Conservation (phyloP, 176 grass and related monocot species). For the Luzula sylvatica region DNA sequence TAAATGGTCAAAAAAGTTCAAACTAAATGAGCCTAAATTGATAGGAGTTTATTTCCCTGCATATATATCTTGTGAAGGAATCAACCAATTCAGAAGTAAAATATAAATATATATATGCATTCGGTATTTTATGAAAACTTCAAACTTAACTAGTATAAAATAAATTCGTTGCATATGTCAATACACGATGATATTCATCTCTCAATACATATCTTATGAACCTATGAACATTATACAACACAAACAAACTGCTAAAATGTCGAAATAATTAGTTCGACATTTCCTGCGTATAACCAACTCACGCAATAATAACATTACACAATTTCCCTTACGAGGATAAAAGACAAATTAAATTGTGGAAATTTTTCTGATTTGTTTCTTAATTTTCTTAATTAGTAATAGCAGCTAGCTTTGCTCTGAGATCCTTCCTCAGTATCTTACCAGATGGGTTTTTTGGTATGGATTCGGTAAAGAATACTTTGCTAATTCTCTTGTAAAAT, state of each 20-base stretch:
- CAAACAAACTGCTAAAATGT: constrained; percentile 31
- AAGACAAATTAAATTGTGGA: neutral
- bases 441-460: constrained; percentile 81
- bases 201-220: constrained; percentile 36
- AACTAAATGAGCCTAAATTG: no score
- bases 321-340: constrained; percentile 15
- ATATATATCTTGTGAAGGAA: neutral
- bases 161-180: constrained; percentile 27
- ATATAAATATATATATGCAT: neutral
- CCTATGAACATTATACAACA: constrained; percentile 24
- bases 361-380: constrained; percentile 1
- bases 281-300: constrained; percentile 34
- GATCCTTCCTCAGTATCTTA: constrained; percentile 90
- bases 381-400: constrained; percentile 11
- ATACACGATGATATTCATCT: constrained; percentile 15
- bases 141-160: constrained; percentile 1
- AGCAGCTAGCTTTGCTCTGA: constrained; percentile 59
- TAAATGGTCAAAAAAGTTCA: no score
- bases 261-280: constrained; percentile 36
- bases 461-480: constrained; percentile 64
- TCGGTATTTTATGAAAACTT: neutral
- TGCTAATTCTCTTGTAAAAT: constrained; percentile 84
- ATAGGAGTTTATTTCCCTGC: no score
- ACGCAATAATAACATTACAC: constrained; percentile 29
- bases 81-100: neutral